Evolutionary conservation across 208 protist genomes (phyloP), one percentile per base, ranked within the genome.

Genomic region (Acanthamoeba quina): DNA sequence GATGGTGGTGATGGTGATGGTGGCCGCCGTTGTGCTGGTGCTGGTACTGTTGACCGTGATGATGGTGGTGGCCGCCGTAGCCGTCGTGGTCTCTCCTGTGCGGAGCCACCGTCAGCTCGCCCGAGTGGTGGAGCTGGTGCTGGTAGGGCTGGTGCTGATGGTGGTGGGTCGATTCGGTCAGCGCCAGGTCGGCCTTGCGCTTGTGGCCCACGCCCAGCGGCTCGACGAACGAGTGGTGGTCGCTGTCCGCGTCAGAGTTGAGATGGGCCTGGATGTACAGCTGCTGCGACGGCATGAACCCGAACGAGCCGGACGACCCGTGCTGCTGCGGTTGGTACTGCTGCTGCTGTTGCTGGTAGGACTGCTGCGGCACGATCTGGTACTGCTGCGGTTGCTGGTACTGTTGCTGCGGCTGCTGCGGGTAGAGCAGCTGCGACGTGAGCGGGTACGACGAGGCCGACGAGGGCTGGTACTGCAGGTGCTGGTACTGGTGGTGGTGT

Each of bases 291-390:
- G 62, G 9, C 62, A 26, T 37, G 29, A 68, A 68, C 9, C 26
- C 13, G 26, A 26, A 7, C 13, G 6, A 26, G 1, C 62, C n/a
- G 2, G 10, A 68, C 56, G 56, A 17, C 56, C 1, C 2, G 52
- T 56, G 52, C 52, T 56, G 52, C 15, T 72, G 34, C 37, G 37
- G 37, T 37, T 37, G n/a, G n/a, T 41, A n/a, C 68, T 44, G 68
- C 68, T 76, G 68, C 19, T 76, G 68, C 29, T 76, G 68, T n/a
- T 80, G 70, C 70, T 80, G 70, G 17, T 80, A 37, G 34, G 9
- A 52, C 41, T 41, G 37, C 6, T 68, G 29, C 6, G 56, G 56
- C 21, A 62, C 56, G 56, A 62, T 62, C 56, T 62, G 56, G n/a
- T 68, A 68, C 62, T 68, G 62, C 62, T 68, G 62, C 7, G 21